Percentiles rank a stretch among this genome's conserved stretches.
These are phyloP conservation scores for Ascochyta viciae-villosae DNA, from an alignment of 2,329 filamentous ascomycete genomes.

Conservation along the genomic window DNA sequence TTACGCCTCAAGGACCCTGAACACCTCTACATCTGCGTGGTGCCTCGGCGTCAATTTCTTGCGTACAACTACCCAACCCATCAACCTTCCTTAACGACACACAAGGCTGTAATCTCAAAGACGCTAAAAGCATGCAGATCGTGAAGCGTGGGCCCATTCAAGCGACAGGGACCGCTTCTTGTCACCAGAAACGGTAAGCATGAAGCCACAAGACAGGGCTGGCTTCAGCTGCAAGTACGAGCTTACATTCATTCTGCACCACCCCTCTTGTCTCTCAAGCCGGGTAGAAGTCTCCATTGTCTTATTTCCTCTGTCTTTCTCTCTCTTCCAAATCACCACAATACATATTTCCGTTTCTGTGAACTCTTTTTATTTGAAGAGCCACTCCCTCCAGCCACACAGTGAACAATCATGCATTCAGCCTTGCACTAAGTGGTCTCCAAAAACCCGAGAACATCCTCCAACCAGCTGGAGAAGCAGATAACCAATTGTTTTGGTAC, in stretches of 20 bases:
- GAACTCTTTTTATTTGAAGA: neutral
- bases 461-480: neutral
- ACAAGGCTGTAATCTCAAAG: conserved; percentile 14
- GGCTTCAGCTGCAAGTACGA: conserved; percentile 31
- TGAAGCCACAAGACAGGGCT: conserved; percentile 36
- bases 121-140: conserved; percentile 12
- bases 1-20: neutral
- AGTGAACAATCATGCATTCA: conserved; percentile 9
- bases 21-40: neutral
- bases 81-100: conserved; percentile 1
- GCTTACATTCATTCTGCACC: conserved; percentile 16
- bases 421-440: neutral
- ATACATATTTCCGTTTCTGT: neutral
- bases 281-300: neutral
- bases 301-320: neutral
- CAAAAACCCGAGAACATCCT: neutral
- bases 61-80: conserved; percentile 3
- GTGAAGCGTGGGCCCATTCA: conserved; percentile 14
- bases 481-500: neutral
- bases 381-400: conserved; percentile 19
- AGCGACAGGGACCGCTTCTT: conserved; percentile 18
- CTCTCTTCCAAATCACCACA: neutral
- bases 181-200: conserved; percentile 28
- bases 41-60: conserved; percentile 2
- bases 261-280: conserved; percentile 13